phyloP scores from a whole-genome alignment of 1,284 basidiomycete species.

The Cystobasidium sp. region DNA sequence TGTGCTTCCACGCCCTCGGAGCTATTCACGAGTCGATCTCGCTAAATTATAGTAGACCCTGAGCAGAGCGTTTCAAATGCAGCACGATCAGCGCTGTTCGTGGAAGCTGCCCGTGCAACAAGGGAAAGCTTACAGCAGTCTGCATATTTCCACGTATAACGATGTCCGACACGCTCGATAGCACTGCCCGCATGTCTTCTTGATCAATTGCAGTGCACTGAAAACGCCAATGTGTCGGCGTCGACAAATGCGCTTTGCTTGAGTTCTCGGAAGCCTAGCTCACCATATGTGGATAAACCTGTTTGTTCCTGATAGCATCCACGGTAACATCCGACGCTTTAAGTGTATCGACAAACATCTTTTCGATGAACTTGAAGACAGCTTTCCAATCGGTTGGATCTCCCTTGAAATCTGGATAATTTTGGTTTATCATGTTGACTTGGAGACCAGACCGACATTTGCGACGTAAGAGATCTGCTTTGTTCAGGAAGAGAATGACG shows the following conservation, averaged over 20 bases:
- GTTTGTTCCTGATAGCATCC: constrained; percentile 25
- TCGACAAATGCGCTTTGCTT: constrained; percentile 6
- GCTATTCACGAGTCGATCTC: too few relatives aligned
- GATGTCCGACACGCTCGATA: constrained; percentile 24
- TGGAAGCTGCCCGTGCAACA: not conserved
- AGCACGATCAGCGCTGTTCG: too few relatives aligned
- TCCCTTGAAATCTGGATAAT: constrained; percentile 34
- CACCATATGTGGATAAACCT: constrained; percentile 42
- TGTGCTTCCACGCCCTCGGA: too few relatives aligned
- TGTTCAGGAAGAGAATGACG: constrained; percentile 93
- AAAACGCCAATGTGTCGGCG: not conserved
- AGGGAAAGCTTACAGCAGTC: constrained; percentile 19
- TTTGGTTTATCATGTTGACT: constrained; percentile 29
- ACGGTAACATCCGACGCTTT: constrained; percentile 25
- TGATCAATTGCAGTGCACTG: constrained; percentile 40
- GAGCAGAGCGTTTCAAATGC: too few relatives aligned
- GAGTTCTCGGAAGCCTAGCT: not conserved
- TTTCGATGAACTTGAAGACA: constrained; percentile 41
- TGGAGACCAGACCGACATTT: constrained; percentile 32
- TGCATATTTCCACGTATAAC: constrained; percentile 28
- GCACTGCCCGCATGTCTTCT: constrained; percentile 38
- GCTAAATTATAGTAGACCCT: too few relatives aligned
- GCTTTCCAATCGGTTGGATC: constrained; percentile 39
- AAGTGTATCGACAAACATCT: constrained; percentile 28
- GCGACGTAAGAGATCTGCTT: constrained; percentile 55